Evolutionary conservation across 805 yeast species (phyloP).

Genomic region (Hagleromyces aurorensis): DNA sequence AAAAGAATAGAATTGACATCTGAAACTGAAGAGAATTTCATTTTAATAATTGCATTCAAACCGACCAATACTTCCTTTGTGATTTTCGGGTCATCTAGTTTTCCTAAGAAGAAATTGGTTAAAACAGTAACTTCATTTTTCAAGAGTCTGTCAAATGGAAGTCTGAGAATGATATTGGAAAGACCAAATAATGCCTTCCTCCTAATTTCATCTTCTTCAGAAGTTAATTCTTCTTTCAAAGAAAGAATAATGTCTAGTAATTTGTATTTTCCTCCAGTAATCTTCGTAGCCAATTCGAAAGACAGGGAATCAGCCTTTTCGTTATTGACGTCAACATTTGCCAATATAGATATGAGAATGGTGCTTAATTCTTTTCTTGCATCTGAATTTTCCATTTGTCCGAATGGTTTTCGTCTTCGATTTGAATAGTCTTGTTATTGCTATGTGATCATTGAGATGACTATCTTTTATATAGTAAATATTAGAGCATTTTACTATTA

Average conservation of each 20-base stretch:
- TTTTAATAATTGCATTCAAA: slow-evolving; percentile 41
- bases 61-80: slow-evolving; percentile 48
- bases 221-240: slow-evolving; percentile 56
- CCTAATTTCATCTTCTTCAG: slow-evolving; percentile 48
- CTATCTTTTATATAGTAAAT: too few relatives aligned
- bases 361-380: slow-evolving; percentile 1
- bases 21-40: slow-evolving; percentile 40
- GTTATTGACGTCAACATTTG: slow-evolving; percentile 33
- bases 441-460: too few relatives aligned
- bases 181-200: slow-evolving; percentile 41
- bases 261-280: slow-evolving; percentile 23
- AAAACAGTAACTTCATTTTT: slow-evolving; percentile 35
- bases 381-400: too few relatives aligned
- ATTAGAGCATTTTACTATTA: too few relatives aligned
- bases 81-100: slow-evolving; percentile 58
- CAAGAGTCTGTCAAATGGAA: slow-evolving; percentile 28
- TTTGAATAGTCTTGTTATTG: too few relatives aligned
- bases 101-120: slow-evolving; percentile 49
- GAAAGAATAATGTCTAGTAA: slow-evolving; percentile 47
- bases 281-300: slow-evolving; percentile 23
- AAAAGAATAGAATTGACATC: slow-evolving; percentile 34
- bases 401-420: too few relatives aligned
- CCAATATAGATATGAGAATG: slow-evolving; percentile 30
- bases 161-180: slow-evolving; percentile 30
- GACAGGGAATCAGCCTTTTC: slow-evolving; percentile 26